Base-by-base conservation (phyloP, 2,329 filamentous ascomycete genomes). In the Penicillium sp. region DNA sequence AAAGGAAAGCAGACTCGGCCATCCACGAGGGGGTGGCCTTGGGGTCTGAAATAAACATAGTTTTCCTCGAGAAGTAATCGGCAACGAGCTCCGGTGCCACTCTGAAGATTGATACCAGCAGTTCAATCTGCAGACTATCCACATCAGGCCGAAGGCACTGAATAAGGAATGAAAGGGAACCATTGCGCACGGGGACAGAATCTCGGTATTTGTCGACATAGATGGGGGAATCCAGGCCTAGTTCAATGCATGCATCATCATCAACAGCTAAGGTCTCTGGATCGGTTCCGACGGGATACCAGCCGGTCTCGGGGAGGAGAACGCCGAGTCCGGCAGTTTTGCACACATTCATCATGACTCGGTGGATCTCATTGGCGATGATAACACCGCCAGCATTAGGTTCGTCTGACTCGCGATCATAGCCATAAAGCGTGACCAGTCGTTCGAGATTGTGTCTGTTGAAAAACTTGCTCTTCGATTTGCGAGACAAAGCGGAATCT, bases 11-110 rank as follows among this genome's bases (percentile, higher is more conserved):
- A 0, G 92, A 91, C 71, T 95, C 96, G 42, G 93, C 93, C 65
- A 97, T 90, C 94, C 94, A 99, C 0, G 92, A 94, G 45, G 92
- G 88, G 3, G 92, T 94, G 6, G 95, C 82, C 70, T 96, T 97
- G 0, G 94, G 93, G 42, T 97, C 93, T 62, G 96, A 91, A 0
- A 88, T 86, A 68, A 97, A 94, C 54, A 88, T 85, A 59, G 84
- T 87, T 69, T 91, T 93, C 70, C 85, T 87, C 43, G 86, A 81
- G 70, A 96, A 97, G 73, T 95, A 99, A 68, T 92, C 87, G 43
- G 91, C 89, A 1, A 96, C 85, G 3, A 97, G 82, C 74, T 97
- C 94, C 0, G 95, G 93, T 0, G 89, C 90, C 8, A 85, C 85
- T 61, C 81, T 82, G 70, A 99, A 96, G 35, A 96, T 91, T 4